Conservation (phyloP, 805 yeast genomes). For the Ogataea populi-albae region DNA sequence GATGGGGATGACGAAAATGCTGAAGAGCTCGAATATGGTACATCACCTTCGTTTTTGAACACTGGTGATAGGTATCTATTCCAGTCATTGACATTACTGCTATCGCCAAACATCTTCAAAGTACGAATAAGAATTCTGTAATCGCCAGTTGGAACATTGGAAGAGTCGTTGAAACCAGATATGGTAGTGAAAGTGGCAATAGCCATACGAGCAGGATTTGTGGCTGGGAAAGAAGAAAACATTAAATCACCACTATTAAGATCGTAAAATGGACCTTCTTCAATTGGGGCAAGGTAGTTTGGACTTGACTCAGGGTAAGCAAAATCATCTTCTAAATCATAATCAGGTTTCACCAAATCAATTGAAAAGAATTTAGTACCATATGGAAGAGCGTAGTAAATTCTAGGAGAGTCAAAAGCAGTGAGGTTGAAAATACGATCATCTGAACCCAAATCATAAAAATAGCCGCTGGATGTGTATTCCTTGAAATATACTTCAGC, state of each 20-base stretch:
- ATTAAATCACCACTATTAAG: background rate
- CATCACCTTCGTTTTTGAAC: slow-evolving; percentile 2
- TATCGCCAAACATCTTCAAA: slow-evolving; percentile 12
- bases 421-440: background rate
- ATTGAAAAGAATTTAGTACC: slow-evolving; percentile 12
- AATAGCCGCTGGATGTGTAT: background rate
- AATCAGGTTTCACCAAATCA: slow-evolving; percentile 13
- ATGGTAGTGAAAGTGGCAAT: background rate
- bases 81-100: slow-evolving; percentile 9
- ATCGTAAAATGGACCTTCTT: background rate
- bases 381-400: slow-evolving; percentile 10
- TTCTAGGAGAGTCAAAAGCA: slow-evolving; percentile 3
- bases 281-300: slow-evolving; percentile 5
- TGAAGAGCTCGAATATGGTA: background rate
- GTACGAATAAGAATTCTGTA: slow-evolving; percentile 10
- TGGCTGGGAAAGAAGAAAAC: slow-evolving; percentile 4
- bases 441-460: background rate
- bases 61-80: slow-evolving; percentile 9
- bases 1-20: no score
- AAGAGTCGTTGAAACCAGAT: slow-evolving; percentile 2
- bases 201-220: slow-evolving; percentile 5
- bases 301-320: slow-evolving; percentile 11
- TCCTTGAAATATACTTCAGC: slow-evolving; percentile 2
- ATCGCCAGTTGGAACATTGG: slow-evolving; percentile 7
- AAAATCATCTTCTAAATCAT: slow-evolving; percentile 11